Conservation (phyloP, 2,329 filamentous ascomycete genomes). For the Orbilia oligospora region DNA sequence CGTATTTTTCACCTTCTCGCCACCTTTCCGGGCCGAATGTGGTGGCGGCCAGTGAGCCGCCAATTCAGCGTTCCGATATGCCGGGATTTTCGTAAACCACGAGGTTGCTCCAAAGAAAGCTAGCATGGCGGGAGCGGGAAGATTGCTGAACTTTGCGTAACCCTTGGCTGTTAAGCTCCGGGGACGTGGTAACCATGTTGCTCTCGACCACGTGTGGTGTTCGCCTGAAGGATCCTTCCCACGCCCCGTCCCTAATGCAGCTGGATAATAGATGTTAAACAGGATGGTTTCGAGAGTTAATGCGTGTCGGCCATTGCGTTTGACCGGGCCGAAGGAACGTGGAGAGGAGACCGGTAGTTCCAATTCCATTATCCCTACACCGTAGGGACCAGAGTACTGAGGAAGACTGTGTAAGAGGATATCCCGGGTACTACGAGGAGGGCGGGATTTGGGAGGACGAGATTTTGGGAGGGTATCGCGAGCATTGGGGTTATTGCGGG, state of each 20-base stretch:
- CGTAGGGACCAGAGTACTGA: too few species aligned
- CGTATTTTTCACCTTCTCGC: constrained; percentile 71
- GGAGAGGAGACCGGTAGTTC: constrained; percentile 78
- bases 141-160: constrained; percentile 36
- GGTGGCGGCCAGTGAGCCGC: constrained; percentile 77
- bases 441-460: constrained; percentile 25
- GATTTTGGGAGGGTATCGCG: constrained; percentile 58
- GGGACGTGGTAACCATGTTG: constrained; percentile 37
- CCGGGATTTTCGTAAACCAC: constrained; percentile 64
- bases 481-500: constrained; percentile 58
- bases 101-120: constrained; percentile 65
- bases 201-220: constrained; percentile 45
- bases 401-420: too few species aligned
- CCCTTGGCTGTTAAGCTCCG: constrained; percentile 35
- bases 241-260: constrained; percentile 67
- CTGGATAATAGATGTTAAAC: constrained; percentile 87
- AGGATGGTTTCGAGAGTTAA: constrained; percentile 79
- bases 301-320: constrained; percentile 66
- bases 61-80: constrained; percentile 65
- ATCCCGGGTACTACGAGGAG: too few species aligned
- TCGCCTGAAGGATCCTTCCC: constrained; percentile 30
- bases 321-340: constrained; percentile 65
- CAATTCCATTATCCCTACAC: constrained; percentile 74
- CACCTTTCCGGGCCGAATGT: constrained; percentile 80
- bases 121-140: constrained; percentile 28